These are phyloP conservation scores for Xylaria sp. DNA, from an alignment of 2,329 filamentous ascomycete species.

Conservation along the genomic window DNA sequence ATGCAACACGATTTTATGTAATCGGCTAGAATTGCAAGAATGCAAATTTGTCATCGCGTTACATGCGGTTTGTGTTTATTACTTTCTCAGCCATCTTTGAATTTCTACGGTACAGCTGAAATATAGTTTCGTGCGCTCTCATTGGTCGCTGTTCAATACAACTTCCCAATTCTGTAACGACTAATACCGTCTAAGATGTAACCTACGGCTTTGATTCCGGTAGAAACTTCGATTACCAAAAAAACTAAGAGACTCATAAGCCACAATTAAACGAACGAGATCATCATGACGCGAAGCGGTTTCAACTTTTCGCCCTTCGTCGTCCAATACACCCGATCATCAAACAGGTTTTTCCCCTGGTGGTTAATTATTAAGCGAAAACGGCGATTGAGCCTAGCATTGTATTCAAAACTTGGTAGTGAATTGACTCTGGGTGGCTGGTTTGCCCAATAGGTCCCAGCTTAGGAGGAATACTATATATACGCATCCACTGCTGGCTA, in stretches of 20 bases:
- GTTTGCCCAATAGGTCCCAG: too few species aligned
- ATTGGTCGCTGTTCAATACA: neutral
- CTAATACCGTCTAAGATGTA: neutral
- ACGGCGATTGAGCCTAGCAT: neutral
- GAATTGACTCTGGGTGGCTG: too few species aligned
- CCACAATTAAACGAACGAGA: neutral
- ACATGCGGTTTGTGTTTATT: neutral
- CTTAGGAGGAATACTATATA: too few species aligned
- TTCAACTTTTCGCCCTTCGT: neutral
- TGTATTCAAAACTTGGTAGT: too few species aligned
- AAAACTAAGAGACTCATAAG: neutral
- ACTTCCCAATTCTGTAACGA: neutral
- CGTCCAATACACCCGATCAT: neutral
- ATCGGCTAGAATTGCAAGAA: constrained; percentile 1
- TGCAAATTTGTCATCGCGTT: constrained; percentile 1
- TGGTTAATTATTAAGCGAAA: too few species aligned
- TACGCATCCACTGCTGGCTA: too few species aligned
- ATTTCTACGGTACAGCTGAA: neutral
- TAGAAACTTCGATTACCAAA: neutral
- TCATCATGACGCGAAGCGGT: neutral
- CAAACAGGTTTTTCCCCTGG: too few species aligned
- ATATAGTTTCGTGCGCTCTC: neutral
- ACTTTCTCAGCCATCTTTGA: neutral
- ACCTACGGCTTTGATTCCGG: neutral
- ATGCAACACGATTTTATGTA: neutral